These are phyloP conservation scores for Cyberlindnera saturnus DNA, from an alignment of 805 yeast genomes.

Conservation along the genomic window DNA sequence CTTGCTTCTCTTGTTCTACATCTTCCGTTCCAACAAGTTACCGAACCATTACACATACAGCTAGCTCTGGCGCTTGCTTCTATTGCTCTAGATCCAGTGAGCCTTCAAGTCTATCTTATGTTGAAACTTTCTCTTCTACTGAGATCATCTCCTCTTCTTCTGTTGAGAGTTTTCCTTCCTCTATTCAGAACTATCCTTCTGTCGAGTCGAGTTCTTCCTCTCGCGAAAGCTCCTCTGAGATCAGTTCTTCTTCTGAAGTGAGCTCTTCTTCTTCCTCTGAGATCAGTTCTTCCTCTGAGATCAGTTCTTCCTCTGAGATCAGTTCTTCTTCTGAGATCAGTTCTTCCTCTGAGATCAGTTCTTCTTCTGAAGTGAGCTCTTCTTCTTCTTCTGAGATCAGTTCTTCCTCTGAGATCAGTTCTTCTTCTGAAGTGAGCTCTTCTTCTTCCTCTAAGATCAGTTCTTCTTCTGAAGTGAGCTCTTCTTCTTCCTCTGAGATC, in stretches of 20 bases:
- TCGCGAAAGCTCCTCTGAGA: not conserved
- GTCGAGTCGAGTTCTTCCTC: not conserved
- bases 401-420: not conserved
- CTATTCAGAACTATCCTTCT: not conserved
- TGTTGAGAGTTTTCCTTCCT: not conserved
- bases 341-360: not conserved
- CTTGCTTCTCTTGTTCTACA: not conserved
- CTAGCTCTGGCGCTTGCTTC: not conserved
- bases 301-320: not conserved
- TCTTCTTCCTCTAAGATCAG: not conserved
- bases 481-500: no score
- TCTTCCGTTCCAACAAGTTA: not conserved
- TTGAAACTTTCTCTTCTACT: not conserved
- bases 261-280: no score
- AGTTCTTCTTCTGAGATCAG: not conserved
- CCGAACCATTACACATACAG: not conserved
- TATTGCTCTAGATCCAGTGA: not conserved
- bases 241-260: no score
- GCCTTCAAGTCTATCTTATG: not conserved
- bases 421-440: not conserved
- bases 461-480: no score
- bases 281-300: not conserved
- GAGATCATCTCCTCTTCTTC: not conserved
- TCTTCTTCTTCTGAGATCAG: no score
- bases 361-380: not conserved